These are phyloP conservation scores for Raddia distichophylla DNA, from an alignment of 176 grass and related monocot species.

Conservation along the genomic window DNA sequence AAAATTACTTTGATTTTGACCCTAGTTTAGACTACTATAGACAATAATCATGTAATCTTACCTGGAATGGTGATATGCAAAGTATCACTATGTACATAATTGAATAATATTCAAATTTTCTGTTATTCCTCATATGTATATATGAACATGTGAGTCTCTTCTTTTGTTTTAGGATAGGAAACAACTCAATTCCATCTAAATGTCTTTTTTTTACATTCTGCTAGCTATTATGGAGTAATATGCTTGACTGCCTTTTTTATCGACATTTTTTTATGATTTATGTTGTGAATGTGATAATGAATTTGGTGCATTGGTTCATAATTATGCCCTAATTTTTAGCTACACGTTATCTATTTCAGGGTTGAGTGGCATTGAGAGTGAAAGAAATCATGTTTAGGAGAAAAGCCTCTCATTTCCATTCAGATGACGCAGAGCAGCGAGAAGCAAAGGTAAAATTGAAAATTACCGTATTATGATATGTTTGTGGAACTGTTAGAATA, in stretches of 20 bases:
- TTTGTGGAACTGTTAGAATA: constrained; percentile 8
- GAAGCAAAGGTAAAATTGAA: constrained; percentile 61
- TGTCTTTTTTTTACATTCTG: neutral
- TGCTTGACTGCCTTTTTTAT: neutral
- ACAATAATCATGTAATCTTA: neutral
- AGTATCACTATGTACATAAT: neutral
- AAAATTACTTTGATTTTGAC: neutral
- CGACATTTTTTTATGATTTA: neutral
- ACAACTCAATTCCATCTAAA: neutral
- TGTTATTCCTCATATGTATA: neutral
- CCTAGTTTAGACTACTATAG: neutral
- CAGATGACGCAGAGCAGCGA: constrained; percentile 42
- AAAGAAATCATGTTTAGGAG: constrained; percentile 67
- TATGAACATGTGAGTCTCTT: neutral
- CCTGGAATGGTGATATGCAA: neutral
- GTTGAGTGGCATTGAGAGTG: constrained; percentile 21
- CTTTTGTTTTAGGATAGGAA: neutral
- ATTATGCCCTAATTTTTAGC: neutral
- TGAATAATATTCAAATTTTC: neutral
- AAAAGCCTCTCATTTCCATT: constrained; percentile 48
- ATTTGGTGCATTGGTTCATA: neutral
- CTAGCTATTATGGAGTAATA: neutral
- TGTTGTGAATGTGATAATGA: neutral
- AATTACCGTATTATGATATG: neutral
- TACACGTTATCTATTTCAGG: constrained; percentile 7